Conservation (phyloP, 2,329 filamentous ascomycete genomes). For the Teratosphaeria epicoccoides region DNA sequence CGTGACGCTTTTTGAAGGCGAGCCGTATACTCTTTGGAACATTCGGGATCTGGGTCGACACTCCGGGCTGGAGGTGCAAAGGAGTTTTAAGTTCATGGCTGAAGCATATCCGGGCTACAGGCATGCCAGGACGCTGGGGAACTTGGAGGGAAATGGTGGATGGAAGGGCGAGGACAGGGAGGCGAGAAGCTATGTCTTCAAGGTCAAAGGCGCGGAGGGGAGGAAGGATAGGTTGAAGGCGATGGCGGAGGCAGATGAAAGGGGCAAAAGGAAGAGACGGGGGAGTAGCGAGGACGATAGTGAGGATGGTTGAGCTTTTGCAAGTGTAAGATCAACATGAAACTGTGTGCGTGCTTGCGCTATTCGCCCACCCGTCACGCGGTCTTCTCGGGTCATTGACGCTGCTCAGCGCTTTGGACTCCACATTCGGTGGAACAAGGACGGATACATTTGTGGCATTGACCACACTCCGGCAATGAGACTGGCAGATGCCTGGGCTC, state of each 20-base stretch:
- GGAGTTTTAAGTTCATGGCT: constrained; percentile 60
- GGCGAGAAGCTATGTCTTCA: constrained; percentile 38
- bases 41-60: constrained; percentile 77
- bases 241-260: constrained; percentile 8
- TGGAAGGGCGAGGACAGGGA: constrained; percentile 41
- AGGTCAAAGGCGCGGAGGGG: constrained; percentile 24
- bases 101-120: constrained; percentile 61
- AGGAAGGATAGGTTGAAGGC: constrained; percentile 5
- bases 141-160: constrained; percentile 32
- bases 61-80: constrained; percentile 56
- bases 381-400: too few relatives aligned
- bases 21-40: constrained; percentile 95
- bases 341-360: background rate
- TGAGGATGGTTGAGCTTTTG: constrained; percentile 8
- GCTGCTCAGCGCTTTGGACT: too few relatives aligned
- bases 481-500: too few relatives aligned
- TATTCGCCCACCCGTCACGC: background rate
- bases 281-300: constrained; percentile 10
- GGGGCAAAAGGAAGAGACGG: constrained; percentile 11
- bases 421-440: too few relatives aligned
- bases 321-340: background rate
- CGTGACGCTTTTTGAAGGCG: constrained; percentile 82
- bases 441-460: too few relatives aligned
- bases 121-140: constrained; percentile 63
- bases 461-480: too few relatives aligned